Conservation (phyloP, 495 filamentous ascomycete species). For the Cercophora samala region DNA sequence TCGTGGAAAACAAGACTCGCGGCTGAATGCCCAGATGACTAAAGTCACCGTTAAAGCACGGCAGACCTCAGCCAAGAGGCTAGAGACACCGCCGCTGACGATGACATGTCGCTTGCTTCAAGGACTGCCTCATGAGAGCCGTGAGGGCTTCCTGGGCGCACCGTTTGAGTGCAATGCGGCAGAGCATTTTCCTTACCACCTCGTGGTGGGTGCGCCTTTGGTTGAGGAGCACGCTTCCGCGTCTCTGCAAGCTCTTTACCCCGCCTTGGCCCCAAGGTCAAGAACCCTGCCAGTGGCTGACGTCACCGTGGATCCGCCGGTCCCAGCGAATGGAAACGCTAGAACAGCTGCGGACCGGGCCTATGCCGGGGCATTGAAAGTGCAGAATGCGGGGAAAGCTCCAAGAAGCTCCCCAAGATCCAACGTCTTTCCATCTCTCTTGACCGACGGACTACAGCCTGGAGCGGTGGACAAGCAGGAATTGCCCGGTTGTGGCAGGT, state of each 20-base stretch:
- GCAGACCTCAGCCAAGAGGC: background rate
- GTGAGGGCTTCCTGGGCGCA: background rate
- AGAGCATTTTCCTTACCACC: background rate
- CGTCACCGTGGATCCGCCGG: conserved; percentile 15
- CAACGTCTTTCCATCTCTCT: background rate
- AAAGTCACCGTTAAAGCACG: background rate
- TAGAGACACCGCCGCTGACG: background rate
- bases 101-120: background rate
- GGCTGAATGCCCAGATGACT: background rate
- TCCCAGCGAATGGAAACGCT: conserved; percentile 10
- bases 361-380: conserved; percentile 11
- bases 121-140: background rate
- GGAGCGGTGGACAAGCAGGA: background rate
- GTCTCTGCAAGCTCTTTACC: background rate
- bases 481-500: conserved; percentile 3
- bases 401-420: background rate
- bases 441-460: conserved; percentile 1
- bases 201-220: background rate
- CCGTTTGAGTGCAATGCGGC: background rate
- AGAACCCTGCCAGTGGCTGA: conserved; percentile 12
- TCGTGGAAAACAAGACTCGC: background rate
- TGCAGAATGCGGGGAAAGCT: conserved; percentile 11
- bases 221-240: background rate
- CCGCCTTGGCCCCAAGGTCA: conserved; percentile 1
- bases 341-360: conserved; percentile 4